phyloP scores from a whole-genome alignment of 192 early-diverging fungal genomes.

The Entomortierella parvispora region DNA sequence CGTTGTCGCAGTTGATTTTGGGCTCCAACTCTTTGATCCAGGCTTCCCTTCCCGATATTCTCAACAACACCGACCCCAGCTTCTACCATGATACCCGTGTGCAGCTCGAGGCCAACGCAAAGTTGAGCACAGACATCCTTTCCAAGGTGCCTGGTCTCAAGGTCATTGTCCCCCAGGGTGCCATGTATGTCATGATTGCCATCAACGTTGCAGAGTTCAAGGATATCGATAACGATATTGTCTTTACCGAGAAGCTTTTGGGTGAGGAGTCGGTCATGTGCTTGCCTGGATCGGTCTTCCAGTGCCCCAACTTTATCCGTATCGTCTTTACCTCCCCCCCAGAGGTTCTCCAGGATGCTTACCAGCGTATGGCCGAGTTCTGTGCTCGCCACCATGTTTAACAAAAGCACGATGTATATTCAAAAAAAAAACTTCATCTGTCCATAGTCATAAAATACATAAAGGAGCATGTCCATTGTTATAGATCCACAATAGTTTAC shows the following conservation, averaged over 20 bases:
- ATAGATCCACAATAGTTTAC: neutral
- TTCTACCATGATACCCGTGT: constrained; percentile 77
- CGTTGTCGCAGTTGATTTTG: constrained; percentile 80
- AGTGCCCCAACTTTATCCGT: constrained; percentile 81
- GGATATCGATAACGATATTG: constrained; percentile 79
- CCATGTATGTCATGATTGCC: constrained; percentile 93
- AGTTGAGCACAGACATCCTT: constrained; percentile 68
- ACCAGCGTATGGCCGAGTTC: constrained; percentile 81
- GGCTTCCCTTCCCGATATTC: constrained; percentile 81
- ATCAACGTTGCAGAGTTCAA: constrained; percentile 75
- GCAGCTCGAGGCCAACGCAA: constrained; percentile 77
- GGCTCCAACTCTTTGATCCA: constrained; percentile 86
- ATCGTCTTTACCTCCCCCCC: constrained; percentile 85
- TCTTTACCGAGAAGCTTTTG: constrained; percentile 83
- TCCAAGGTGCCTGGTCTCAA: constrained; percentile 75
- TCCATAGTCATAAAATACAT: neutral
- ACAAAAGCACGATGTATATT: neutral
- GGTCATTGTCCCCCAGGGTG: constrained; percentile 87
- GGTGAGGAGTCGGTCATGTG: constrained; percentile 87
- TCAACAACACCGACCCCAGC: constrained; percentile 70
- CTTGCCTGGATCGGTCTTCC: constrained; percentile 85
- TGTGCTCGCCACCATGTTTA: constrained; percentile 74
- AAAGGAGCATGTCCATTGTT: neutral
- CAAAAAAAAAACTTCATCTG: neutral
- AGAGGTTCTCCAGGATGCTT: constrained; percentile 77